Evolutionary conservation across 2,329 filamentous ascomycete species (phyloP).

Genomic region (Botryosphaeria agaves): DNA sequence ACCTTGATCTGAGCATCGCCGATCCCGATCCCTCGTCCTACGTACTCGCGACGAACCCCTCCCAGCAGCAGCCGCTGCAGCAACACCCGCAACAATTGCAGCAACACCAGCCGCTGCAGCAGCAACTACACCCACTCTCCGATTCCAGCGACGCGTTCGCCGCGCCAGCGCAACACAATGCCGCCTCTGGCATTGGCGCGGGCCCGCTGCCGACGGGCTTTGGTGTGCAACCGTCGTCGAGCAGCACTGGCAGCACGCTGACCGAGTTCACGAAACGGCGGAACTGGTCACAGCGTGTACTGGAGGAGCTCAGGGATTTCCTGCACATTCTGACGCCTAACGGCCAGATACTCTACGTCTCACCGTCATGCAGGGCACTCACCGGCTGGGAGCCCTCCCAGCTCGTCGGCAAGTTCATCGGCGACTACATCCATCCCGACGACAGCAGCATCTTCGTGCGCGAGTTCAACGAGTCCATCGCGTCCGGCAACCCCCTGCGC

Average conservation of each 20-base stretch:
- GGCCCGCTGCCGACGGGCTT: slow-evolving; percentile 39
- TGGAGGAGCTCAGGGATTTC: slow-evolving; percentile 81
- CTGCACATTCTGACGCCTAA: slow-evolving; percentile 74
- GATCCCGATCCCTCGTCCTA: slow-evolving; percentile 7
- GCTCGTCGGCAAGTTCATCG: slow-evolving; percentile 57
- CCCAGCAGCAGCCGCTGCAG: no score
- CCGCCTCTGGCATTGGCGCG: slow-evolving; percentile 29
- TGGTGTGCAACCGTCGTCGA: slow-evolving; percentile 24
- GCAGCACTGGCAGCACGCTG: slow-evolving; percentile 34
- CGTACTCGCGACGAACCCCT: no score
- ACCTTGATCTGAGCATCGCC: slow-evolving; percentile 19
- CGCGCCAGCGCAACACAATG: no score
- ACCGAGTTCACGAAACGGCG: slow-evolving; percentile 48
- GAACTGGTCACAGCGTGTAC: slow-evolving; percentile 76
- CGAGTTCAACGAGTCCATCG: slow-evolving; percentile 80
- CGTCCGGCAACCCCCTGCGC: slow-evolving; percentile 59
- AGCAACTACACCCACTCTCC: no score
- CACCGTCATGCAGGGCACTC: slow-evolving; percentile 54
- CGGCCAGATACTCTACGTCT: slow-evolving; percentile 72
- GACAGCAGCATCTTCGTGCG: slow-evolving; percentile 69
- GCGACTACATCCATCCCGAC: slow-evolving; percentile 71
- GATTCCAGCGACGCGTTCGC: not conserved
- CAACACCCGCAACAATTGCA: no score
- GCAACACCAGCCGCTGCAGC: no score
- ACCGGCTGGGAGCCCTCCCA: slow-evolving; percentile 60